Percentiles rank a stretch among this genome's conserved stretches.
Evolutionary conservation across 192 early-diverging fungal species (phyloP).

Genomic region (Phycomyces nitens): DNA sequence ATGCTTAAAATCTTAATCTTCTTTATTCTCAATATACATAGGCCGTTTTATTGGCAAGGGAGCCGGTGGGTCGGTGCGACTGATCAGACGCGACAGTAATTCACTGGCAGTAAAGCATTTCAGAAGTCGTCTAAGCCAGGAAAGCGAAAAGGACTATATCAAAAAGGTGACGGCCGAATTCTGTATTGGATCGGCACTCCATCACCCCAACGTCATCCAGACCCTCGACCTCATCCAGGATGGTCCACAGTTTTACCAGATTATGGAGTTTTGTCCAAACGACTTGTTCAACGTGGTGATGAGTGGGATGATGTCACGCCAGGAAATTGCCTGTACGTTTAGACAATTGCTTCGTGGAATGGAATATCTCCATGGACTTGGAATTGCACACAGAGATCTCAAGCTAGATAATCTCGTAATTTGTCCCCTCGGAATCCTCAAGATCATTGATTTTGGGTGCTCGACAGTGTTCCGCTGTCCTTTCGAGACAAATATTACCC

Average conservation of each 20-base stretch:
- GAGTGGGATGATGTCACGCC: conserved; percentile 66
- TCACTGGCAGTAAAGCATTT: conserved; percentile 81
- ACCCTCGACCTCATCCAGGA: conserved; percentile 96
- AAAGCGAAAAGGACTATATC: conserved; percentile 91
- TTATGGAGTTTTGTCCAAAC: conserved; percentile 90
- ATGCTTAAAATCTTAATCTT: too few species aligned
- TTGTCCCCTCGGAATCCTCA: conserved; percentile 63
- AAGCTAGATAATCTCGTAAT: conserved; percentile 86
- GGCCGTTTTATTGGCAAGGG: conserved; percentile 55
- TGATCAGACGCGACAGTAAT: conserved; percentile 57
- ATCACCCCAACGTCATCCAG: conserved; percentile 89
- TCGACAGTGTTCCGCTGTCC: conserved; percentile 83
- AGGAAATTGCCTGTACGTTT: conserved; percentile 87
- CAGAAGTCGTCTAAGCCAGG: conserved; percentile 58
- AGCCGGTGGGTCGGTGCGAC: conserved; percentile 69
- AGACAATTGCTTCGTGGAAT: conserved; percentile 72
- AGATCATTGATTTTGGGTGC: conserved; percentile 91
- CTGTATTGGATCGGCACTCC: conserved; percentile 88
- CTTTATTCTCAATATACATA: too few species aligned
- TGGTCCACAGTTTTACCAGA: conserved; percentile 64
- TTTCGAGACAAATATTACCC: conserved; percentile 55
- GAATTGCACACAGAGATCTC: conserved; percentile 82
- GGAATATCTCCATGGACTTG: conserved; percentile 69
- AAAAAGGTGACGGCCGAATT: conserved; percentile 95
- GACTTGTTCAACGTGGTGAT: conserved; percentile 86